A percentile compares a stretch with the other conserved stretches of the same genome.
Evolutionary conservation across 768 basidiomycete genomes (phyloP).

Genomic region (Russula compacta): DNA sequence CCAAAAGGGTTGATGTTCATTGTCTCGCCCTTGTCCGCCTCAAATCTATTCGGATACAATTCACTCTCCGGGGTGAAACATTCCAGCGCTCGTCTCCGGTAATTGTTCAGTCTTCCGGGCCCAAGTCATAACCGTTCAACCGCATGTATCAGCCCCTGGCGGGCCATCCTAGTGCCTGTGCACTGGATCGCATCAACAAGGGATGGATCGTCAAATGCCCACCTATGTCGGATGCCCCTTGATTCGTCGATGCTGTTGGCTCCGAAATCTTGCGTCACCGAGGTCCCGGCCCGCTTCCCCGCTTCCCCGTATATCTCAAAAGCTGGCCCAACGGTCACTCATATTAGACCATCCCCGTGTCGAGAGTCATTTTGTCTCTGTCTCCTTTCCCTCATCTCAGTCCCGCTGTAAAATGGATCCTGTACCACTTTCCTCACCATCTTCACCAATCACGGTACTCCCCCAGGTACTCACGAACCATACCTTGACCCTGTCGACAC

Average conservation of each 20-base stretch:
- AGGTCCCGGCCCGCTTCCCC: constrained; percentile 4
- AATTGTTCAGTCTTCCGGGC: not conserved
- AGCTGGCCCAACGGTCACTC: not conserved
- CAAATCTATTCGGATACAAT: not conserved
- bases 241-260: not conserved
- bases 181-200: not conserved
- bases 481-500: not conserved
- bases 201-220: constrained; percentile 12
- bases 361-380: not conserved
- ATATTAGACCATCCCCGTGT: not conserved
- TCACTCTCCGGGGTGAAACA: not conserved
- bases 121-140: not conserved
- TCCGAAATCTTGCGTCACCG: constrained; percentile 12
- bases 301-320: not conserved
- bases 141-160: not conserved
- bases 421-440: not conserved
- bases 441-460: not conserved
- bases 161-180: not conserved
- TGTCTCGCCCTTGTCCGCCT: not conserved
- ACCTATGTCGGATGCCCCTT: constrained; percentile 5
- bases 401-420: not conserved
- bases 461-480: constrained; percentile 3
- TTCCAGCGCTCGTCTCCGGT: not conserved
- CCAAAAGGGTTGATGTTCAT: not conserved
- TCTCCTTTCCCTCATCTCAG: not conserved